Percentiles rank a stretch among this genome's conserved stretches.
Conservation (phyloP, 1,139 yeast species). For the Eremothecium gossypii region DNA sequence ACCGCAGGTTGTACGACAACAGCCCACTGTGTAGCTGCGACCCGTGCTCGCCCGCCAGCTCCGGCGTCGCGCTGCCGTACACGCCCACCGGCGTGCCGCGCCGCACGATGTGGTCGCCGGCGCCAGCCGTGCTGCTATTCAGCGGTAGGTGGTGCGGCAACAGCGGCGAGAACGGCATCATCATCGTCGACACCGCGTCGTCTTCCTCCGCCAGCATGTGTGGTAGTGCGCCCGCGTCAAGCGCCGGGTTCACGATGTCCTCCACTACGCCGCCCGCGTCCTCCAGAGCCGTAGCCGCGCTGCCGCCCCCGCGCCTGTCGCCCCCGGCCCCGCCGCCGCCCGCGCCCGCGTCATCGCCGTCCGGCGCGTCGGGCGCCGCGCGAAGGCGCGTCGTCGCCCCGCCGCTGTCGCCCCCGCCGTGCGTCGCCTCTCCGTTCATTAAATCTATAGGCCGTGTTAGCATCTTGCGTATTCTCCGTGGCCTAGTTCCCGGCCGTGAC, state of each 20-base stretch:
- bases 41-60: constrained; percentile 1
- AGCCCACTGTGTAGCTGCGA: constrained; percentile 2
- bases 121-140: background rate
- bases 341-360: background rate
- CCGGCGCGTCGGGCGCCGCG: too few species aligned
- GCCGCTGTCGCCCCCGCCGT: too few species aligned
- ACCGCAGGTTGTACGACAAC: background rate
- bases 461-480: too few species aligned
- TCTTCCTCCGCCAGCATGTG: constrained; percentile 4
- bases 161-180: constrained; percentile 9
- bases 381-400: too few species aligned
- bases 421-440: too few species aligned
- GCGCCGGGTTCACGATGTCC: constrained; percentile 24
- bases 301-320: background rate
- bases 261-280: constrained; percentile 12
- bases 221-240: constrained; percentile 12
- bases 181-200: constrained; percentile 1
- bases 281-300: background rate
- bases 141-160: constrained; percentile 4
- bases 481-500: too few species aligned
- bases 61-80: constrained; percentile 4
- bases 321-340: constrained; percentile 1
- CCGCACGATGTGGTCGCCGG: constrained; percentile 2
- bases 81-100: constrained; percentile 7
- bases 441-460: too few species aligned